Evolutionary conservation across 192 early-diverging fungal genomes (phyloP).

Genomic region (Podila verticillata): DNA sequence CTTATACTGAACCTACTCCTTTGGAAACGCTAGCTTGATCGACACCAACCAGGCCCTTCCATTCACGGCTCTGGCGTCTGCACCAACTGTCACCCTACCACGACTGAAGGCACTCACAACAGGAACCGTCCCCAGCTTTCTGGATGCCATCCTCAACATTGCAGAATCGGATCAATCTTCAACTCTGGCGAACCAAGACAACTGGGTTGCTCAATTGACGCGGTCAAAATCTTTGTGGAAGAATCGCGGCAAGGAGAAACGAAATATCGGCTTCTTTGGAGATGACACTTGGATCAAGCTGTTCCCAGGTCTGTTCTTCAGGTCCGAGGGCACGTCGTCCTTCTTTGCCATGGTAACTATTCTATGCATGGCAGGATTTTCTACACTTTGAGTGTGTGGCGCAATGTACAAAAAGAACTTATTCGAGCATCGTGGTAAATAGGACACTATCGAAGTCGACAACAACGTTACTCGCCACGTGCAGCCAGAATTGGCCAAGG

Average conservation of each 20-base stretch:
- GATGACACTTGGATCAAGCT: conserved; percentile 96
- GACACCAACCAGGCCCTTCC: conserved; percentile 55
- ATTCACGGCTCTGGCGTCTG: conserved; percentile 63
- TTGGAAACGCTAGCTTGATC: conserved; percentile 63
- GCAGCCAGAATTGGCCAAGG: conserved; percentile 58
- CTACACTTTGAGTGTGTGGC: background rate
- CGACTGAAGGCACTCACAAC: conserved; percentile 85
- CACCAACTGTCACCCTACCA: conserved; percentile 85
- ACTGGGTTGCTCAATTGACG: conserved; percentile 74
- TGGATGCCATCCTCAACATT: conserved; percentile 86
- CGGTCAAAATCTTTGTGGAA: conserved; percentile 15
- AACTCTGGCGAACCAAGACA: conserved; percentile 70
- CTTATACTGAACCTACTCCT: conserved; percentile 52
- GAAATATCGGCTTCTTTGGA: conserved; percentile 82
- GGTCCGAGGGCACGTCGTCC: conserved; percentile 71
- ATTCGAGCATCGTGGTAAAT: conserved; percentile 11
- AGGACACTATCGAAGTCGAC: conserved; percentile 83
- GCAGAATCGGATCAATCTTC: conserved; percentile 76
- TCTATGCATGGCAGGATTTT: background rate
- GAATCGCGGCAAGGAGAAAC: conserved; percentile 40
- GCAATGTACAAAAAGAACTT: conserved; percentile 2
- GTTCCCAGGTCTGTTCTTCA: conserved; percentile 74
- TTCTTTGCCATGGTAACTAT: conserved; percentile 71
- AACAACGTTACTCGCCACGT: conserved; percentile 78
- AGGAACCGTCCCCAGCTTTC: conserved; percentile 79